Conservation (phyloP, 805 yeast species). For the Spathaspora arborariae region DNA sequence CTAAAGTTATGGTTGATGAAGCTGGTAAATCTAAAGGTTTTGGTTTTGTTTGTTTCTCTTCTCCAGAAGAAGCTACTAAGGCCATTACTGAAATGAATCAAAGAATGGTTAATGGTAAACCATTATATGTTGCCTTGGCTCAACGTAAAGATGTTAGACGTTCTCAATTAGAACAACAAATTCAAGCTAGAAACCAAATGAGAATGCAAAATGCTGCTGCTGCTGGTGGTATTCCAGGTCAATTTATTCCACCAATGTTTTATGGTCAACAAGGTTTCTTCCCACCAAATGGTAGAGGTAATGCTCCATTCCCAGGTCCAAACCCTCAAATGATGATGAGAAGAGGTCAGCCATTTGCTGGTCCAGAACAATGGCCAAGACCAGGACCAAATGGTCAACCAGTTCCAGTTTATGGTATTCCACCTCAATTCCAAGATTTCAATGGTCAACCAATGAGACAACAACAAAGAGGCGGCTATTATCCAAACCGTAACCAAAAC, state of each 20-base stretch:
- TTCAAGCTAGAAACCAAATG: slow-evolving; percentile 96
- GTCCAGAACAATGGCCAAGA: slow-evolving; percentile 54
- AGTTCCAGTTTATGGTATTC: slow-evolving; percentile 76
- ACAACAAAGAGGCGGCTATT: slow-evolving; percentile 60
- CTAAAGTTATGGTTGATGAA: slow-evolving; percentile 94
- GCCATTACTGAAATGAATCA: slow-evolving; percentile 99
- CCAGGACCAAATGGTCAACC: slow-evolving; percentile 85
- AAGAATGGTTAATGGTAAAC: slow-evolving; percentile 91
- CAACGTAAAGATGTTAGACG: slow-evolving; percentile 98
- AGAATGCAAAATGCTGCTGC: slow-evolving; percentile 97
- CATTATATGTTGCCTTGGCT: slow-evolving; percentile 96
- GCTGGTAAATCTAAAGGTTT: slow-evolving; percentile 95
- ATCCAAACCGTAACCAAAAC: slow-evolving; percentile 45
- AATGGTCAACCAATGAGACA: slow-evolving; percentile 43
- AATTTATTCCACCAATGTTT: slow-evolving; percentile 82
- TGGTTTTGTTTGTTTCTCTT: slow-evolving; percentile 96
- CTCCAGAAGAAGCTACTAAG: slow-evolving; percentile 98
- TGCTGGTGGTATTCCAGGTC: slow-evolving; percentile 80
- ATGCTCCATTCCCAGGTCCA: slow-evolving; percentile 71
- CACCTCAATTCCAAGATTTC: slow-evolving; percentile 44
- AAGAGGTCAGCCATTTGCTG: slow-evolving; percentile 49
- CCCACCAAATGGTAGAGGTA: slow-evolving; percentile 80
- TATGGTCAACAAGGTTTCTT: slow-evolving; percentile 82
- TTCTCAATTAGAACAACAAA: slow-evolving; percentile 94
- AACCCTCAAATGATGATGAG: slow-evolving; percentile 78